Percentiles rank a stretch among this genome's conserved stretches.
These are phyloP conservation scores for Aspergillus nidulans DNA, from an alignment of 495 filamentous ascomycete species.

Conservation along the genomic window DNA sequence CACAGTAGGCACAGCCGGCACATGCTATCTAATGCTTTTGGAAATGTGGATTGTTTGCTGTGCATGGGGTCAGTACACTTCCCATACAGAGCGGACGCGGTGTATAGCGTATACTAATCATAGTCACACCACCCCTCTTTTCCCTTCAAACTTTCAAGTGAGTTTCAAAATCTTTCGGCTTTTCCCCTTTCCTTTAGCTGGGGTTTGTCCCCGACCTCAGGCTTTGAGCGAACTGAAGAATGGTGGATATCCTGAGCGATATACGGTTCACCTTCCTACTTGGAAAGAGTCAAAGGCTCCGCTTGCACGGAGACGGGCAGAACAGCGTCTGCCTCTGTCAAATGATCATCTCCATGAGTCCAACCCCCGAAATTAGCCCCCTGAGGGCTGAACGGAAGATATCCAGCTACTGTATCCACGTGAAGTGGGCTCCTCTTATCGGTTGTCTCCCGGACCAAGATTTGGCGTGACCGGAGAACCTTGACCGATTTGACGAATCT, in stretches of 20 bases:
- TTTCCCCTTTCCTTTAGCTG: not conserved
- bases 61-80: not conserved
- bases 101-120: not conserved
- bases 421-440: constrained; percentile 17
- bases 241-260: not conserved
- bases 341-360: too few species aligned
- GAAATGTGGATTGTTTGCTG: not conserved
- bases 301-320: not conserved
- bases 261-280: not conserved
- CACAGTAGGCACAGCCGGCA: not conserved
- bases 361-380: too few species aligned
- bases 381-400: not conserved
- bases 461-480: constrained; percentile 19
- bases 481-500: constrained; percentile 15
- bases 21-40: not conserved
- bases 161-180: not conserved
- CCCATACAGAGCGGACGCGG: not conserved
- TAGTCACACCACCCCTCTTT: not conserved
- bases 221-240: not conserved
- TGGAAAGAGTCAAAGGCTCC: not conserved
- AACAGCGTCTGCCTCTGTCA: too few species aligned
- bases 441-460: constrained; percentile 23
- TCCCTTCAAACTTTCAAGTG: not conserved
- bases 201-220: not conserved
- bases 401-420: not conserved